Evolutionary conservation across 228 moss, liverwort and hornwort species (phyloP).

Genomic region (Sphagnum magellanicum): DNA sequence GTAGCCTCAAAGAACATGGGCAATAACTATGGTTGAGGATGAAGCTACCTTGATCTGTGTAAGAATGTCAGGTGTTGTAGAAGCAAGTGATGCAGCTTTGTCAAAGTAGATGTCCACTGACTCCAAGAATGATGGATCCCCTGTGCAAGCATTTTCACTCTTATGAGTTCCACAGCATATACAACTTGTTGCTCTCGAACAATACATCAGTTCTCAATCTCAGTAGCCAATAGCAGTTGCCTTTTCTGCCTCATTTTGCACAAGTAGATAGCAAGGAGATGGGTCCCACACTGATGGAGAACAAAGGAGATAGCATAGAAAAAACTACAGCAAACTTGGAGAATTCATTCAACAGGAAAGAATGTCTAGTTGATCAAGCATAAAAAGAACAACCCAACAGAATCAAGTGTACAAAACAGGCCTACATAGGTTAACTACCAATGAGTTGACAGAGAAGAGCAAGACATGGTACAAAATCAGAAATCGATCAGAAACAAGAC

Average conservation of each 20-base stretch:
- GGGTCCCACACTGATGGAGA: background rate
- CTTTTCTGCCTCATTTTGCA: background rate
- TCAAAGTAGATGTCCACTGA: slow-evolving; percentile 84
- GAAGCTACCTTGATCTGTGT: slow-evolving; percentile 69
- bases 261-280: background rate
- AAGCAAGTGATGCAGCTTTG: slow-evolving; percentile 67
- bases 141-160: slow-evolving; percentile 20
- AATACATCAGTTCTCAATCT: background rate
- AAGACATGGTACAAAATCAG: too few species aligned
- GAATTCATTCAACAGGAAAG: too few species aligned
- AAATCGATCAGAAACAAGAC: too few species aligned
- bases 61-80: slow-evolving; percentile 69
- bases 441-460: too few species aligned
- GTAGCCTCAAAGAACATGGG: too few species aligned
- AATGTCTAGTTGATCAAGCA: background rate
- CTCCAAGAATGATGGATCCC: slow-evolving; percentile 78
- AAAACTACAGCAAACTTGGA: background rate
- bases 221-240: background rate
- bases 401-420: background rate
- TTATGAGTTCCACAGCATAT: too few species aligned
- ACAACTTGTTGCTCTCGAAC: too few species aligned
- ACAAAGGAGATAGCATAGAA: background rate
- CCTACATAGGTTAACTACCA: too few species aligned
- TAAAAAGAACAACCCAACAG: background rate
- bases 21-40: too few species aligned